Evolutionary conservation across 2,329 filamentous ascomycete species (phyloP).

Genomic region (Exophiala sideris): DNA sequence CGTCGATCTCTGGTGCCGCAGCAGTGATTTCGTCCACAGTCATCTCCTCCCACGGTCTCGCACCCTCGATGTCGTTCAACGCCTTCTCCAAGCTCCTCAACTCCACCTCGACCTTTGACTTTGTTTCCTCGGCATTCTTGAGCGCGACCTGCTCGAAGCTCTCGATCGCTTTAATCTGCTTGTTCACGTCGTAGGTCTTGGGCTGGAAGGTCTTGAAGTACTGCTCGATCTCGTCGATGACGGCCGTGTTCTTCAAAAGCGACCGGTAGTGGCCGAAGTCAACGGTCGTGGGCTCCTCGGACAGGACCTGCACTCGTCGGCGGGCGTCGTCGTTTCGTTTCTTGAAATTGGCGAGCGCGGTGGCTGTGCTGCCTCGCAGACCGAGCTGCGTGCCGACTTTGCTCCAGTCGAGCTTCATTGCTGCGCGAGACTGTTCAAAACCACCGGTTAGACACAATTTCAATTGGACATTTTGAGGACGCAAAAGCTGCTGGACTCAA

Average conservation of each 20-base stretch:
- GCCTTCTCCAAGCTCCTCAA: conserved; percentile 91
- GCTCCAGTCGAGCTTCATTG: conserved; percentile 98
- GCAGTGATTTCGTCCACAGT: conserved; percentile 95
- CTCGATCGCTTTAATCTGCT: conserved; percentile 97
- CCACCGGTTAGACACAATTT: conserved; percentile 34
- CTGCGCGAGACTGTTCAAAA: conserved; percentile 77
- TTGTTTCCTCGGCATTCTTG: conserved; percentile 95
- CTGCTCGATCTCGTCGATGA: conserved; percentile 96
- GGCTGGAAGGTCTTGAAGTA: conserved; percentile 91
- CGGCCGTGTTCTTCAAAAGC: conserved; percentile 89
- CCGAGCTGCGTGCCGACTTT: conserved; percentile 92
- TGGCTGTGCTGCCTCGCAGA: conserved; percentile 89
- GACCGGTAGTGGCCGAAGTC: conserved; percentile 93
- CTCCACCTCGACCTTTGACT: conserved; percentile 92
- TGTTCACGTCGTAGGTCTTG: conserved; percentile 81
- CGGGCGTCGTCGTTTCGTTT: conserved; percentile 99
- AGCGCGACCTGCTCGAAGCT: conserved; percentile 95
- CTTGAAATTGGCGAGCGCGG: conserved; percentile 94
- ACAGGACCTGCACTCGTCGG: conserved; percentile 82
- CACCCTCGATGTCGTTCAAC: conserved; percentile 93
- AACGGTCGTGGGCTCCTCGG: conserved; percentile 78
- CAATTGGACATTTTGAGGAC: conserved; percentile 23
- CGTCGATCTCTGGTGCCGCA: conserved; percentile 93
- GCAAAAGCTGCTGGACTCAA: too few species aligned
- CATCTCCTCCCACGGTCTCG: conserved; percentile 91